Evolutionary conservation across 768 basidiomycete species (phyloP).

Genomic region (Hygrophorus russula): DNA sequence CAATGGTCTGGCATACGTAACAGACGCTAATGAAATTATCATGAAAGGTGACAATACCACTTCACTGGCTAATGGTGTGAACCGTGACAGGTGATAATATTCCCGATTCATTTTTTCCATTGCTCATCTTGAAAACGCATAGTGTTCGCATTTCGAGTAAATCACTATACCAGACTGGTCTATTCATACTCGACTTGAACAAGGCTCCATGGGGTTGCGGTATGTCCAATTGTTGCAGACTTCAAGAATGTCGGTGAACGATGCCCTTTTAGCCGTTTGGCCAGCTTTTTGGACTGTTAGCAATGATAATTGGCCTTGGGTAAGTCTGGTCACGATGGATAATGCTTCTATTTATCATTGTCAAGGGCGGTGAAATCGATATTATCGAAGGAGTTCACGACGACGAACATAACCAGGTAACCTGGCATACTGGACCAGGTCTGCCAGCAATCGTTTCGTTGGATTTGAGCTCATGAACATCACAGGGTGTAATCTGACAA

Average conservation of each 20-base stretch:
- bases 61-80: constrained; percentile 36
- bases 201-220: constrained; percentile 88
- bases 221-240: constrained; percentile 19
- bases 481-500: constrained; percentile 43
- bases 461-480: constrained; percentile 1
- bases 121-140: background rate
- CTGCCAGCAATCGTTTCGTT: constrained; percentile 8
- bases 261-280: constrained; percentile 51
- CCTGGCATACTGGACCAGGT: constrained; percentile 68
- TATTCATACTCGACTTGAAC: constrained; percentile 77
- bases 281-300: constrained; percentile 75
- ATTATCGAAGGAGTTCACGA: constrained; percentile 81
- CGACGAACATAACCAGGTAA: constrained; percentile 76
- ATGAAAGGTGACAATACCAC: constrained; percentile 73
- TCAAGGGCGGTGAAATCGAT: constrained; percentile 69
- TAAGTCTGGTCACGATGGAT: constrained; percentile 21
- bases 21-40: constrained; percentile 46
- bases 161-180: constrained; percentile 56
- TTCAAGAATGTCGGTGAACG: background rate
- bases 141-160: constrained; percentile 72
- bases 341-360: constrained; percentile 4
- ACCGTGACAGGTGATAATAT: constrained; percentile 45
- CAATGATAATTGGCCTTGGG: constrained; percentile 49
- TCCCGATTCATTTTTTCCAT: background rate
- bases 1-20: constrained; percentile 43